These are phyloP conservation scores for Candolleomyces efflorescens DNA, from an alignment of 768 basidiomycete species.

Conservation along the genomic window DNA sequence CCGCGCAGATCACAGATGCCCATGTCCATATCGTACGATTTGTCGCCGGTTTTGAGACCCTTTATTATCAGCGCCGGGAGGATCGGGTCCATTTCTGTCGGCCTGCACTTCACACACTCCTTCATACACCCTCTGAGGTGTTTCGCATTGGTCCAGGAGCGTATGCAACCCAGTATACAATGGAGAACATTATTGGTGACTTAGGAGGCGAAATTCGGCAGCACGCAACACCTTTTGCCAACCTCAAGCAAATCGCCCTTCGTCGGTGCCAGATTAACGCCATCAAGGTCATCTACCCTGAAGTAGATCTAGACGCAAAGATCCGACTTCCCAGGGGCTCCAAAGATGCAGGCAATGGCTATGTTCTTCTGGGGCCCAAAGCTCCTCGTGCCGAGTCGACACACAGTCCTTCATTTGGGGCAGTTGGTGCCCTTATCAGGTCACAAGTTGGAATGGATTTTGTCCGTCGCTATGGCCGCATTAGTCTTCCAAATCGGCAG, in stretches of 20 bases:
- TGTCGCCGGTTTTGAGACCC: neutral
- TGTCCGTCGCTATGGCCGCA: neutral
- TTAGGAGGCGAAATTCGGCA: constrained; percentile 23
- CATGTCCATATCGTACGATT: constrained; percentile 9
- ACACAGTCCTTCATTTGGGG: neutral
- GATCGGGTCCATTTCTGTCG: neutral
- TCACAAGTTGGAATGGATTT: neutral
- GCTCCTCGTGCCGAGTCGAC: neutral
- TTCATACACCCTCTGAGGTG: constrained; percentile 19
- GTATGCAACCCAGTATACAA: constrained; percentile 16
- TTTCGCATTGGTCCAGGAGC: constrained; percentile 8
- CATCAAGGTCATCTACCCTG: constrained; percentile 13
- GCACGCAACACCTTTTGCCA: constrained; percentile 23
- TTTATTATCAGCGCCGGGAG: neutral
- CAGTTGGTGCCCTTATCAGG: neutral
- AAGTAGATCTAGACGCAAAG: neutral
- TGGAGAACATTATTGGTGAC: constrained; percentile 26
- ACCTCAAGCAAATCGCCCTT: constrained; percentile 18
- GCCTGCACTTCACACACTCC: constrained; percentile 12
- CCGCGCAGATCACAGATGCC: constrained; percentile 14
- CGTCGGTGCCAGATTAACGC: constrained; percentile 17
- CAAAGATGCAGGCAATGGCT: neutral
- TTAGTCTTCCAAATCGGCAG: neutral
- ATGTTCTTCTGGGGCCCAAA: neutral
- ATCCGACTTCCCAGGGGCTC: neutral